Evolutionary conservation across 352 stramenopile genomes (phyloP).

Genomic region (Phytopythium delawarense): DNA sequence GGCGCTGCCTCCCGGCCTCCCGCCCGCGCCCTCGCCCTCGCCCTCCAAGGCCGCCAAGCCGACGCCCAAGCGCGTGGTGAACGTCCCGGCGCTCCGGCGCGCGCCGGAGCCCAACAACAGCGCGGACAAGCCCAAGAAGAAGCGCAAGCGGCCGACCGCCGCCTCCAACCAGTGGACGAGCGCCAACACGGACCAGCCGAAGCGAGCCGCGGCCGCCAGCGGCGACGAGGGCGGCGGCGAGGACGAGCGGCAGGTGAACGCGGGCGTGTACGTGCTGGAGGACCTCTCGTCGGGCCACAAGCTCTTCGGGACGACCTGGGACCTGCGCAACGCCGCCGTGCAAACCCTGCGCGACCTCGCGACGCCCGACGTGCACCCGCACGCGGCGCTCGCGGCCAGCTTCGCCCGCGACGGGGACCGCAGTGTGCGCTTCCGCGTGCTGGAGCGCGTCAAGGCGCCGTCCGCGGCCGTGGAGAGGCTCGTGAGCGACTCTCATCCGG

Average conservation of each 20-base stretch:
- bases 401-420: conserved; percentile 43
- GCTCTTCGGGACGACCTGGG: conserved; percentile 70
- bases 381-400: conserved; percentile 35
- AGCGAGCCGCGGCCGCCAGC: background rate
- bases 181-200: background rate
- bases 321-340: conserved; percentile 47
- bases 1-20: background rate
- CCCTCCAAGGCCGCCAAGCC: background rate
- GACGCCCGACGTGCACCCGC: conserved; percentile 28
- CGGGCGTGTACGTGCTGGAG: conserved; percentile 62
- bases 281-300: conserved; percentile 48
- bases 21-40: background rate
- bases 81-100: conserved; percentile 22
- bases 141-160: conserved; percentile 8
- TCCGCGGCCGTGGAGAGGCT: background rate
- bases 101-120: background rate
- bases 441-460: conserved; percentile 39
- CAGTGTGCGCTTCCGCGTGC: conserved; percentile 47
- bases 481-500: background rate
- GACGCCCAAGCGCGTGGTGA: conserved; percentile 21
- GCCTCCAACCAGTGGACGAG: conserved; percentile 27
- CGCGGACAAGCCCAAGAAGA: background rate
- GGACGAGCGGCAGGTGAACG: conserved; percentile 40
- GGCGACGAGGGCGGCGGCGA: conserved; percentile 6
- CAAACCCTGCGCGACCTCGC: conserved; percentile 47